These are phyloP conservation scores for Cardamine occulta DNA, from an alignment of 345 rosid genomes.

Conservation along the genomic window DNA sequence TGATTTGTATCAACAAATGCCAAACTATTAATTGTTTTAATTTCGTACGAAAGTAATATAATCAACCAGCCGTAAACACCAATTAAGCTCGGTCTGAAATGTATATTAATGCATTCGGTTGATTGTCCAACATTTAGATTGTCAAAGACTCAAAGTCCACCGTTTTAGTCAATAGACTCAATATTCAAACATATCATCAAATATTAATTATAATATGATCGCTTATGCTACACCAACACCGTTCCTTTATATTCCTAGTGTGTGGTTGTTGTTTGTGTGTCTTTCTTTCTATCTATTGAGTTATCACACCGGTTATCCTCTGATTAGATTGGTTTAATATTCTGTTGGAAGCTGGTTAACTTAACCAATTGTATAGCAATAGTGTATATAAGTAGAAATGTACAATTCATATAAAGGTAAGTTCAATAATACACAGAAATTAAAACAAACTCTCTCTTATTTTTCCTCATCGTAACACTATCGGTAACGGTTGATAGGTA, in stretches of 20 bases:
- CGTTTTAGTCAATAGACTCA: slow-evolving; percentile 1
- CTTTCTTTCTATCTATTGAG: too few species aligned
- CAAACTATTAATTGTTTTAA: neutral
- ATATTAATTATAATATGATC: neutral
- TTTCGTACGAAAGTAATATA: neutral
- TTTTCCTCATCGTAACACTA: too few species aligned
- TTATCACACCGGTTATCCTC: too few species aligned
- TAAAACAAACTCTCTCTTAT: too few species aligned
- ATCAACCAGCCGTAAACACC: neutral
- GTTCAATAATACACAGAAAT: too few species aligned
- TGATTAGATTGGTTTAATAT: too few species aligned
- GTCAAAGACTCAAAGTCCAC: slow-evolving; percentile 20
- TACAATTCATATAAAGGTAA: too few species aligned
- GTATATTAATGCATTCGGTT: neutral
- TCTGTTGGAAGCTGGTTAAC: too few species aligned
- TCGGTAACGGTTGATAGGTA: slow-evolving; percentile 24
- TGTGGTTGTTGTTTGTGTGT: too few species aligned
- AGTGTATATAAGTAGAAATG: too few species aligned
- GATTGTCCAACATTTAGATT: neutral
- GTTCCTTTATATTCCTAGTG: neutral
- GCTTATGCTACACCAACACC: slow-evolving; percentile 10
- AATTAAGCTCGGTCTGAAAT: neutral
- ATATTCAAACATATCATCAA: slow-evolving; percentile 19
- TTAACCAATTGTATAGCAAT: too few species aligned
- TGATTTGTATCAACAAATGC: neutral